Percentiles rank a stretch among this genome's conserved stretches.
phyloP scores from a whole-genome alignment of 306 rosid genomes.

The Acacia crassicarpa region DNA sequence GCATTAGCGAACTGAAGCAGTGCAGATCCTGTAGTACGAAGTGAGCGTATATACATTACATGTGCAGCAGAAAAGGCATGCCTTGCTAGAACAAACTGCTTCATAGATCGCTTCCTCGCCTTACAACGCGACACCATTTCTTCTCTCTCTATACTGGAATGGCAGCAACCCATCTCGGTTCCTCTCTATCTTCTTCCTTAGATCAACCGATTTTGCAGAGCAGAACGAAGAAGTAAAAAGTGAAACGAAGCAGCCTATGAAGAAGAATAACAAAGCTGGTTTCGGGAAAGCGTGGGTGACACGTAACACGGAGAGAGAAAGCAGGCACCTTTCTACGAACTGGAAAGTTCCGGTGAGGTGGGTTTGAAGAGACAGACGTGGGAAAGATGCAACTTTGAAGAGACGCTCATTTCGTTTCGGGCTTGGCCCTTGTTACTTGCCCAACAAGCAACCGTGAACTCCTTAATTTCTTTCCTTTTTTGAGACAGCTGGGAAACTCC shows the following conservation, averaged over 20 bases:
- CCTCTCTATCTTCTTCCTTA: neutral
- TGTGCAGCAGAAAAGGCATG: constrained; percentile 55
- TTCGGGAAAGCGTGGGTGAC: too few species aligned
- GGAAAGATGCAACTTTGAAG: too few species aligned
- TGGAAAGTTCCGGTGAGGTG: too few species aligned
- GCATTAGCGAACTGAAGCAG: constrained; percentile 77
- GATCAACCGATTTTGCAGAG: constrained; percentile 8
- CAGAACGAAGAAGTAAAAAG: neutral
- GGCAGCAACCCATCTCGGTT: constrained; percentile 58
- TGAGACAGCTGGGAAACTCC: too few species aligned
- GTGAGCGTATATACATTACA: constrained; percentile 63
- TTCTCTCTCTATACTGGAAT: constrained; percentile 57
- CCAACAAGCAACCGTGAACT: too few species aligned
- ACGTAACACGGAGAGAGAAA: too few species aligned
- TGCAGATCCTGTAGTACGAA: constrained; percentile 80
- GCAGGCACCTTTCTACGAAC: too few species aligned
- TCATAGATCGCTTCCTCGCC: constrained; percentile 66
- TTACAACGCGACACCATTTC: constrained; percentile 62
- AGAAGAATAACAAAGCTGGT: neutral
- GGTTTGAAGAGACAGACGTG: too few species aligned
- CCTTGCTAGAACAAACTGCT: constrained; percentile 58
- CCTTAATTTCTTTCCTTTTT: too few species aligned
- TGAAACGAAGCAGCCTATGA: neutral
- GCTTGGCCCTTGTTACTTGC: too few species aligned
- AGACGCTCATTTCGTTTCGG: too few species aligned